Percentiles rank a stretch among this genome's conserved stretches.
These are phyloP conservation scores for Apiospora hydei DNA, from an alignment of 2,329 filamentous ascomycete genomes.

Conservation along the genomic window DNA sequence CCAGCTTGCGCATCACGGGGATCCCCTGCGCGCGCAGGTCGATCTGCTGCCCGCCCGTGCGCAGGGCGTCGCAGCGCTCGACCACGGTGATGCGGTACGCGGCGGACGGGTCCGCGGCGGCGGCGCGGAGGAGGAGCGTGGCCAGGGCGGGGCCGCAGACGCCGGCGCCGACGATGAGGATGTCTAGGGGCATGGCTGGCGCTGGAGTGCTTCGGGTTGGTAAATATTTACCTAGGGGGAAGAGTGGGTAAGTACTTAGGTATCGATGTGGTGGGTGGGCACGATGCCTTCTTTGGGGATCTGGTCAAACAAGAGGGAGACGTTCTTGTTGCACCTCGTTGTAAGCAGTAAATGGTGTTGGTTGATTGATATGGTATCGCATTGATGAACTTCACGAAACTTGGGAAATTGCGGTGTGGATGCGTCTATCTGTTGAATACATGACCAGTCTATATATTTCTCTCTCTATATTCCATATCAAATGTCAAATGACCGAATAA, in stretches of 20 bases:
- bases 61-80: slow-evolving; percentile 36
- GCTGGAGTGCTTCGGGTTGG: too few species aligned
- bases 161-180: slow-evolving; percentile 31
- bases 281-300: neutral
- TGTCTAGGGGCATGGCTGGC: slow-evolving; percentile 23
- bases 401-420: neutral
- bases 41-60: slow-evolving; percentile 37
- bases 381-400: neutral
- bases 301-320: neutral
- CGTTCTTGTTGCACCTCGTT: neutral
- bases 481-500: neutral
- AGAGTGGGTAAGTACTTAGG: too few species aligned
- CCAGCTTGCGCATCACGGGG: slow-evolving; percentile 36
- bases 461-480: neutral
- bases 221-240: too few species aligned
- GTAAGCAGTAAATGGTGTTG: neutral
- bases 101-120: neutral
- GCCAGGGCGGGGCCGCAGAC: slow-evolving; percentile 36
- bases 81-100: slow-evolving; percentile 33
- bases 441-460: neutral
- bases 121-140: slow-evolving; percentile 14
- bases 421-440: neutral
- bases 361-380: neutral
- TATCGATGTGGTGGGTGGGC: too few species aligned
- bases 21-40: slow-evolving; percentile 38